Conservation (phyloP, 257 asterid species). For the Coffea eugenioides region DNA sequence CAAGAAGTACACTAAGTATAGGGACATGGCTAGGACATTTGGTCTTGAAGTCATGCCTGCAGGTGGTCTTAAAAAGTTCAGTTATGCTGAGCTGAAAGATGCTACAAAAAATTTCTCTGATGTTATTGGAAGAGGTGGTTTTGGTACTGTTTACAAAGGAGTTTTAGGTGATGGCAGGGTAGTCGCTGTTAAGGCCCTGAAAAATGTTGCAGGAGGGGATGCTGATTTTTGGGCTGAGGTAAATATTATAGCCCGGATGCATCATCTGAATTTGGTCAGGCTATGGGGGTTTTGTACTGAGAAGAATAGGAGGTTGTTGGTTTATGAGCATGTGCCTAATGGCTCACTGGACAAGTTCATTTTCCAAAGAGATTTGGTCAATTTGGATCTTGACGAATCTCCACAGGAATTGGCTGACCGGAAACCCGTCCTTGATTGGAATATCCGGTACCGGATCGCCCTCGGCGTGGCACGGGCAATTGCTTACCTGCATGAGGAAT, state of each 20-base stretch:
- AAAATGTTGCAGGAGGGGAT: conserved; percentile 59
- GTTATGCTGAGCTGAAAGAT: conserved; percentile 51
- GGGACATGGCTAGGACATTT: conserved; percentile 88
- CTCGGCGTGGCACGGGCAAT: conserved; percentile 90
- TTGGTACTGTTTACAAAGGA: conserved; percentile 72
- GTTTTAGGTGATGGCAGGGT: conserved; percentile 66
- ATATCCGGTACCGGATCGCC: conserved; percentile 67
- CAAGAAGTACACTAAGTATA: conserved; percentile 71
- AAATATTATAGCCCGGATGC: conserved; percentile 85
- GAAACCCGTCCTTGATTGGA: conserved; percentile 72
- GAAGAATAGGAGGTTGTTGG: conserved; percentile 56
- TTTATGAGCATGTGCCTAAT: conserved; percentile 75
- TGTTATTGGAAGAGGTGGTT: conserved; percentile 74
- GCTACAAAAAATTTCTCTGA: conserved; percentile 62
- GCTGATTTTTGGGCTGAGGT: conserved; percentile 89
- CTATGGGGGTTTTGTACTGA: conserved; percentile 96
- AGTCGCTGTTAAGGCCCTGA: conserved; percentile 73
- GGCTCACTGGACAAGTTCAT: conserved; percentile 73
- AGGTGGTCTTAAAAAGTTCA: conserved; percentile 78
- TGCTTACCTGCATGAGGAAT: conserved; percentile 87
- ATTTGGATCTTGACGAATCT: background rate
- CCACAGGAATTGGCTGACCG: conserved; percentile 15
- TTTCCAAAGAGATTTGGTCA: conserved; percentile 41
- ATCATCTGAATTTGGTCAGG: conserved; percentile 80
- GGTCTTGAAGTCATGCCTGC: conserved; percentile 82